These are phyloP conservation scores for Ehretia macrophylla DNA, from an alignment of 257 asterid genomes.

Conservation along the genomic window DNA sequence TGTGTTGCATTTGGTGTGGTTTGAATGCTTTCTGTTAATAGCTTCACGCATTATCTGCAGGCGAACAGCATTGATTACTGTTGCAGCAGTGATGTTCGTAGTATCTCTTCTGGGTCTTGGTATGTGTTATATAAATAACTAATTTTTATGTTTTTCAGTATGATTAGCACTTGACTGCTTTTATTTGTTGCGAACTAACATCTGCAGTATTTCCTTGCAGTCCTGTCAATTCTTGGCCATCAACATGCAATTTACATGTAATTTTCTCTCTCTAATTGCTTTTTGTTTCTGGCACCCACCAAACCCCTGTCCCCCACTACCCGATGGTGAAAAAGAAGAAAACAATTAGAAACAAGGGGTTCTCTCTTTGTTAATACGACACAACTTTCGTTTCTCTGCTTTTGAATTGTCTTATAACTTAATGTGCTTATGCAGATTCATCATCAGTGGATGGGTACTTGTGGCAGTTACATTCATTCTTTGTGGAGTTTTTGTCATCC, in stretches of 20 bases:
- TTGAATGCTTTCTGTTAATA: constrained; percentile 14
- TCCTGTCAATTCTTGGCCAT: constrained; percentile 71
- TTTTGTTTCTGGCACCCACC: neutral
- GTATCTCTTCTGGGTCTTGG: constrained; percentile 84
- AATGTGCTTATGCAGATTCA: constrained; percentile 55
- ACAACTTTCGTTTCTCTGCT: neutral
- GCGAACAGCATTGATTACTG: constrained; percentile 58
- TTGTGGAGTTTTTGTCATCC: constrained; percentile 76
- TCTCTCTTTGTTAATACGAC: neutral
- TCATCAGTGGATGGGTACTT: constrained; percentile 89
- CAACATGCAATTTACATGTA: constrained; percentile 74
- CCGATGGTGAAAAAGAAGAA: neutral
- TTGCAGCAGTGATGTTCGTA: constrained; percentile 81
- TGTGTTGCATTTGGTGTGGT: neutral
- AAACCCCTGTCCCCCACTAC: neutral
- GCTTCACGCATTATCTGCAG: constrained; percentile 36
- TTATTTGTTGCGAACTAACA: constrained; percentile 10
- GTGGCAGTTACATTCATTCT: constrained; percentile 81
- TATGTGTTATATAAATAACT: constrained; percentile 27
- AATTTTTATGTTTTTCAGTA: neutral
- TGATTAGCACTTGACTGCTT: neutral
- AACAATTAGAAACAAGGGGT: neutral
- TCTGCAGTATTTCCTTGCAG: constrained; percentile 32
- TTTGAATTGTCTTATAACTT: constrained; percentile 13
- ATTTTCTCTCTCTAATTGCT: constrained; percentile 23